Evolutionary conservation across 2,329 filamentous ascomycete species (phyloP).

Genomic region (Alternaria arbusti): DNA sequence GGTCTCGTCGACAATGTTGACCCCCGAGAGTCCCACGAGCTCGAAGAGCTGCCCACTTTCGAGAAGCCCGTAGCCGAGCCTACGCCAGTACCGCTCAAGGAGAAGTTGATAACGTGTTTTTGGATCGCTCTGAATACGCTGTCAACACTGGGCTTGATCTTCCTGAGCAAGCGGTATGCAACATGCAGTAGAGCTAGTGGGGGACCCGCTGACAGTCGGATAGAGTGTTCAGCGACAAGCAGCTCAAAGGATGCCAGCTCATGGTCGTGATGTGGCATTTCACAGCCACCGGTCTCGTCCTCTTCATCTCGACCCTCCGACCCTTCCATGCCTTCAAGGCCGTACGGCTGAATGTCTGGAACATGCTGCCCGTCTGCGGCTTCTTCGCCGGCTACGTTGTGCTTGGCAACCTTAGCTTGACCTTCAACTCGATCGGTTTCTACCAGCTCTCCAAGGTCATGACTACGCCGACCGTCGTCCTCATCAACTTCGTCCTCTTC

Average conservation of each 20-base stretch:
- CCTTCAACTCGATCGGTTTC: slow-evolving; percentile 56
- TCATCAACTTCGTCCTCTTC: slow-evolving; percentile 55
- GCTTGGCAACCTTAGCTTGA: slow-evolving; percentile 54
- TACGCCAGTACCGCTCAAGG: slow-evolving; percentile 39
- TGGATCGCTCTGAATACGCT: slow-evolving; percentile 54
- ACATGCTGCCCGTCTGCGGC: slow-evolving; percentile 55
- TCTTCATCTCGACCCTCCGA: slow-evolving; percentile 50
- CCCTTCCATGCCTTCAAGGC: slow-evolving; percentile 56
- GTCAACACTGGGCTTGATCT: slow-evolving; percentile 53
- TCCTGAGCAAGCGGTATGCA: slow-evolving; percentile 54
- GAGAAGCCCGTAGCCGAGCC: slow-evolving; percentile 37
- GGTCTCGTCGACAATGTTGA: slow-evolving; percentile 48
- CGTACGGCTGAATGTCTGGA: slow-evolving; percentile 51
- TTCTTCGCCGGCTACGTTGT: slow-evolving; percentile 57
- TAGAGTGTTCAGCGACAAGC: slow-evolving; percentile 54
- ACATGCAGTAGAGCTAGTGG: not conserved
- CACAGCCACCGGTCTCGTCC: slow-evolving; percentile 52
- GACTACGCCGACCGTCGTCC: slow-evolving; percentile 55
- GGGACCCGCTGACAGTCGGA: slow-evolving; percentile 24
- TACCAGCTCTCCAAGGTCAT: slow-evolving; percentile 59
- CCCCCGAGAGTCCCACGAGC: slow-evolving; percentile 42
- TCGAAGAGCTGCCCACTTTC: slow-evolving; percentile 44
- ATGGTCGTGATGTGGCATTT: slow-evolving; percentile 59
- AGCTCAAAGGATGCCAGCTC: slow-evolving; percentile 54
- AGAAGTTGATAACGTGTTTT: slow-evolving; percentile 47